Percentiles rank a stretch among this genome's conserved stretches.
phyloP scores from a whole-genome alignment of 345 rosid genomes.

The Ceriops decandra region DNA sequence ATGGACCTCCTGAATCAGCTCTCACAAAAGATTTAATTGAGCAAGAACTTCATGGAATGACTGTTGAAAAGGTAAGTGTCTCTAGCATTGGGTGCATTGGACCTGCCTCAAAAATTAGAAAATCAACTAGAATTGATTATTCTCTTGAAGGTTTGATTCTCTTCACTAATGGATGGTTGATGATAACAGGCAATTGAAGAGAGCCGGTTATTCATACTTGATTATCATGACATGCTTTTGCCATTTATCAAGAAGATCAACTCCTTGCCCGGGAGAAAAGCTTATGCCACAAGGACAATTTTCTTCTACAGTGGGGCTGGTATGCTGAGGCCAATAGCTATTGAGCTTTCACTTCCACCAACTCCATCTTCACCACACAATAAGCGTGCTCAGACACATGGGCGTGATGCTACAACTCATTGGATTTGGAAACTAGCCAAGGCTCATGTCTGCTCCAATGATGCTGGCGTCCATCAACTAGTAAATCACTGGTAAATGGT shows the following conservation, averaged over 20 bases:
- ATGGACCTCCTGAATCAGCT: conserved; percentile 82
- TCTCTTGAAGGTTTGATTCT: not conserved
- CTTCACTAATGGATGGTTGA: conserved; percentile 9
- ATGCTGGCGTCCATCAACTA: conserved; percentile 90
- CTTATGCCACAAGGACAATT: conserved; percentile 78
- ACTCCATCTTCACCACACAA: conserved; percentile 40
- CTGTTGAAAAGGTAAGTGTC: conserved; percentile 53
- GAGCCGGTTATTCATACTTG: conserved; percentile 71
- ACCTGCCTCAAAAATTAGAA: not conserved
- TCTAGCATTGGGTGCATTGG: not conserved
- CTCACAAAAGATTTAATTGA: conserved; percentile 72
- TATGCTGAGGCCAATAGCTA: conserved; percentile 60
- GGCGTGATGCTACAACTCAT: conserved; percentile 79
- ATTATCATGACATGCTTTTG: conserved; percentile 82
- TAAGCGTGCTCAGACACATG: conserved; percentile 60
- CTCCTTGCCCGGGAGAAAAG: conserved; percentile 62
- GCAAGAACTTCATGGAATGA: conserved; percentile 66
- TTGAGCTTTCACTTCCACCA: conserved; percentile 87
- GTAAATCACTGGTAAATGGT: conserved; percentile 79
- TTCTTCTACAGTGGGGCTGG: conserved; percentile 49
- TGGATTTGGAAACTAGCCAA: conserved; percentile 97
- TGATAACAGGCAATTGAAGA: conserved; percentile 72
- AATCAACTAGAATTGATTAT: not conserved
- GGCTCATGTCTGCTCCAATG: conserved; percentile 86
- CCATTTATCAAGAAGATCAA: conserved; percentile 76